phyloP scores from a whole-genome alignment of 163 green algal genomes.

The Chlorella variabilis region DNA sequence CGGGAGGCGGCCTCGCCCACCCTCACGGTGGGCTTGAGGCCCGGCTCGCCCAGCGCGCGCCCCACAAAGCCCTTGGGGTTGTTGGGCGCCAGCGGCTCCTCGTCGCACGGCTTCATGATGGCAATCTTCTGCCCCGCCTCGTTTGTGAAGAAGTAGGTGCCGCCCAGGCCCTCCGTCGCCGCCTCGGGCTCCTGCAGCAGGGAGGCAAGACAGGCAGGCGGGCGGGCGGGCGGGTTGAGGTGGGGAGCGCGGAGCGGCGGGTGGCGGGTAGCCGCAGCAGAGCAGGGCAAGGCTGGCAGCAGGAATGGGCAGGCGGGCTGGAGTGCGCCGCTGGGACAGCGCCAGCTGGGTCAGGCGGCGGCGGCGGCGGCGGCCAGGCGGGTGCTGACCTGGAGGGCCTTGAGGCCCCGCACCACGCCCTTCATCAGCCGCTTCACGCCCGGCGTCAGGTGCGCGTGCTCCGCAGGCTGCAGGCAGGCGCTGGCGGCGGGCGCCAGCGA shows the following conservation, averaged over 20 bases:
- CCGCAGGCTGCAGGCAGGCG: constrained; percentile 37
- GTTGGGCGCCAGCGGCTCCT: constrained; percentile 97
- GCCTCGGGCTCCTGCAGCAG: constrained; percentile 69
- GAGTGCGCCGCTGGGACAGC: not conserved
- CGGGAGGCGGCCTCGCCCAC: constrained; percentile 95
- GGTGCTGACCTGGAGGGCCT: constrained; percentile 61
- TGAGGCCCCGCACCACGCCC: constrained; percentile 72
- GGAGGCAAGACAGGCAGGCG: not conserved
- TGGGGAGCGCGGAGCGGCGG: too few species aligned
- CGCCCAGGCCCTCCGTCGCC: constrained; percentile 85
- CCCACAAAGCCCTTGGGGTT: constrained; percentile 98
- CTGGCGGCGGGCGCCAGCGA: constrained; percentile 24
- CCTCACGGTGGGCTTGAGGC: constrained; percentile 92
- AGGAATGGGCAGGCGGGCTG: not conserved
- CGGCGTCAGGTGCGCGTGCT: constrained; percentile 64
- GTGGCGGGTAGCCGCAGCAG: too few species aligned
- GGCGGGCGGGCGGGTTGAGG: not conserved
- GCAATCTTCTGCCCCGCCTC: constrained; percentile 75
- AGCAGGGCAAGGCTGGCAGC: too few species aligned
- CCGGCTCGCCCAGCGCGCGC: constrained; percentile 86
- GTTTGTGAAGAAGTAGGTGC: constrained; percentile 94
- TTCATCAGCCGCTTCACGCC: constrained; percentile 75
- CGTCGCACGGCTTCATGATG: constrained; percentile 98
- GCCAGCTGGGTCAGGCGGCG: not conserved
- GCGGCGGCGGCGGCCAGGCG: not conserved